Base-by-base conservation (phyloP, 306 rosid genomes). In the Cajanus cajan region DNA sequence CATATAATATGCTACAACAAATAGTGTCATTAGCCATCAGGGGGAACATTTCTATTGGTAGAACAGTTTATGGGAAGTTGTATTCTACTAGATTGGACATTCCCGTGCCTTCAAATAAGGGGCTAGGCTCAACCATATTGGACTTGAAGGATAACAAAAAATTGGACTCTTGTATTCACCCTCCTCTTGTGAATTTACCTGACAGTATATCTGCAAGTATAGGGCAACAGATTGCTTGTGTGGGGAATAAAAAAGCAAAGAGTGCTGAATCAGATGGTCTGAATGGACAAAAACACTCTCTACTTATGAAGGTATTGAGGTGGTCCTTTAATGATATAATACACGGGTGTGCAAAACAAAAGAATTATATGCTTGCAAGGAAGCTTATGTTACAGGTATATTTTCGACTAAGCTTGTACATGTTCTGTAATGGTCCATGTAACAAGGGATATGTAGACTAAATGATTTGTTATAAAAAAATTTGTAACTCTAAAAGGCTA, bases 321-420 rank as follows among this genome's bases (percentile, higher is more conserved):
- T 58, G 85, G 86, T 90, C 96, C 63, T 94, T 89, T 81, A 80
- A 37, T 87, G 88, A 92, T 73, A 85, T 92, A 79, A 83, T 94
- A 57, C 83, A 77, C 12, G 90, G 88, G 44, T 92, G 93, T 82
- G 90, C 88, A 31, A 61, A 64, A 16, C 21, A 22, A 47, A 80
- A 74, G 64, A 83, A 92, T 69, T 61, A 71, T 85, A 81, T 44
- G 45, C 92, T 90, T 74, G 96, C 91, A 57, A 78, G 85, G 87
- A 85, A 73, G 72, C 85, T 92, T 81, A 57, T 88, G 25, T 78
- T 78, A 71, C 94, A 90, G 96, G 98, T 94, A 78, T 37, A 37
- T 76, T 36, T 82, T 65, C 8, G 7, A 68, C 69, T 36, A 41
- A 52, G 47, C 70, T 69, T 83, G 61, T 78, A 11, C 8, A 19